phyloP scores from a whole-genome alignment of 129 eudicot species.

The Chrysanthemum makinoi region DNA sequence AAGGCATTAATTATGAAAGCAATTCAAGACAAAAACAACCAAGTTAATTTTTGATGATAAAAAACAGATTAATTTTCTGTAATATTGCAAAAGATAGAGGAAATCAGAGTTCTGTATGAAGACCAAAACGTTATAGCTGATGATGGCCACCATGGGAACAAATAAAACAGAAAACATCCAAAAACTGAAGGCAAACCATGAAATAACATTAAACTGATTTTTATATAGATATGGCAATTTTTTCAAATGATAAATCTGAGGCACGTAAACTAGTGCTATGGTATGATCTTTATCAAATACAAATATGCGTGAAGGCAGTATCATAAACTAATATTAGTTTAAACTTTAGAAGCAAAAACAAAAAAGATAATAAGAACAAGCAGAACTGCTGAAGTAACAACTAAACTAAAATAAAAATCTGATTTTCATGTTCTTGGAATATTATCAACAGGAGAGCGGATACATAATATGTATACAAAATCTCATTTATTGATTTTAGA shows the following conservation, averaged over 20 bases:
- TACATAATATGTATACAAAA: neutral
- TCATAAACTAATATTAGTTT: neutral
- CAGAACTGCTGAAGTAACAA: slow-evolving; percentile 2
- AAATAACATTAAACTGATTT: too few relatives aligned
- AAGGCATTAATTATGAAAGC: slow-evolving; percentile 5
- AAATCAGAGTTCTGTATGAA: too few relatives aligned
- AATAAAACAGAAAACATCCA: neutral
- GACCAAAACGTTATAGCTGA: too few relatives aligned
- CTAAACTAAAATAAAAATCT: slow-evolving; percentile 8
- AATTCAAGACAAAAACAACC: neutral
- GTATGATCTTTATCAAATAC: neutral
- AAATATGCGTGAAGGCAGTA: neutral
- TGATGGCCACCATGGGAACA: too few relatives aligned
- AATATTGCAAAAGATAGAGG: too few relatives aligned
- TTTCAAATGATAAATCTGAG: neutral
- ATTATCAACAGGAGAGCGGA: slow-evolving; percentile 6
- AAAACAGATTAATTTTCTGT: too few relatives aligned
- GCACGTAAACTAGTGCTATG: neutral
- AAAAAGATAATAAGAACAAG: neutral
- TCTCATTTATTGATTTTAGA: slow-evolving; percentile 9
- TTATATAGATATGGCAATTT: too few relatives aligned
- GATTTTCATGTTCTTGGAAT: neutral
- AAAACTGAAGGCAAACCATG: too few relatives aligned
- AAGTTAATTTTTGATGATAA: slow-evolving; percentile 1
- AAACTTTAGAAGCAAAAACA: slow-evolving; percentile 12